Conservation (phyloP, 208 protist genomes). For the Porcisia deanei region DNA sequence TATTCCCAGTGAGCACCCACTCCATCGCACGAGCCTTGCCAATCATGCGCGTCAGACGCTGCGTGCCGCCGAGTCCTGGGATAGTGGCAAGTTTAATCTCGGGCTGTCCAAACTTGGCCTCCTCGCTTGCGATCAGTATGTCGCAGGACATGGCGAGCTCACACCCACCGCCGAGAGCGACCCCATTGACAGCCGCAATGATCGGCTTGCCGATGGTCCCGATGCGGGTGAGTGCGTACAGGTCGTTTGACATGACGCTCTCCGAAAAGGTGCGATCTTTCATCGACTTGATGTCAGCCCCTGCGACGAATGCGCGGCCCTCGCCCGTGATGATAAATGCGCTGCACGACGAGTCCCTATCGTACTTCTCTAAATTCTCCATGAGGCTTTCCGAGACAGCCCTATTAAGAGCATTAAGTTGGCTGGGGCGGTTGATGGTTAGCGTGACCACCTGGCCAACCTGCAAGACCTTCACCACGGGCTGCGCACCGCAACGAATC, state of each 20-base stretch:
- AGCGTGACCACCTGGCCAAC: conserved; percentile 76
- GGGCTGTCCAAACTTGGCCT: conserved; percentile 89
- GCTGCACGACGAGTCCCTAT: conserved; percentile 79
- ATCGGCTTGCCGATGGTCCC: conserved; percentile 74
- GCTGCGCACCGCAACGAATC: conserved; percentile 42
- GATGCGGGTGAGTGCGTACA: conserved; percentile 66
- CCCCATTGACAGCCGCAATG: conserved; percentile 92
- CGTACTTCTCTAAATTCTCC: conserved; percentile 67
- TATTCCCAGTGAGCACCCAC: conserved; percentile 89
- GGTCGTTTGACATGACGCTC: conserved; percentile 69
- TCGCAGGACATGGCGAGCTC: conserved; percentile 94
- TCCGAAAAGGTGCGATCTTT: conserved; percentile 69
- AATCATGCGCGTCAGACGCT: conserved; percentile 89
- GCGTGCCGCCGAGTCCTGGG: conserved; percentile 93
- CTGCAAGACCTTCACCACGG: conserved; percentile 54
- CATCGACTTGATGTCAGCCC: conserved; percentile 98
- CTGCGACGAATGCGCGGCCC: conserved; percentile 95
- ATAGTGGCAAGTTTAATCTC: conserved; percentile 95
- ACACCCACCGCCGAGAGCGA: conserved; percentile 91
- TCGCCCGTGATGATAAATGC: conserved; percentile 93
- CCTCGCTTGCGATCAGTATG: conserved; percentile 82
- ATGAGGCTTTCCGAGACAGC: conserved; percentile 79
- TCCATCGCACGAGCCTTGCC: conserved; percentile 94
- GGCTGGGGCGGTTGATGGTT: conserved; percentile 93
- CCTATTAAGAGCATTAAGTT: conserved; percentile 94